Conservation (phyloP, 208 protist genomes). For the Naegleria lovaniensis region DNA sequence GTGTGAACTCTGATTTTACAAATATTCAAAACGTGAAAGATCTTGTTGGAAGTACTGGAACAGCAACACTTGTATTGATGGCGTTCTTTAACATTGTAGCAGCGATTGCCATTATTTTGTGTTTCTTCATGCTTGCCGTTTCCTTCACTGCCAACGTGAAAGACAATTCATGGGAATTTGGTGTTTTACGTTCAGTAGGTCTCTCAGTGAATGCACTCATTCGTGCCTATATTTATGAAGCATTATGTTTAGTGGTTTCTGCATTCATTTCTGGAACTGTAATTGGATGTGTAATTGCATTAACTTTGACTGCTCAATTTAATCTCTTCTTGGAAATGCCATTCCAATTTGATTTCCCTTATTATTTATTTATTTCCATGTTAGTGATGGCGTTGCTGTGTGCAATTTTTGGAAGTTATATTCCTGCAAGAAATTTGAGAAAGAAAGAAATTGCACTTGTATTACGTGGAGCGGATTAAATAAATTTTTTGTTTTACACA, state of each 20-base stretch:
- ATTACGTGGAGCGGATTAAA: conserved; percentile 53
- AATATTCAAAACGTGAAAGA: conserved; percentile 49
- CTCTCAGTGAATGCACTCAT: conserved; percentile 68
- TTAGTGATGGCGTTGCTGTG: conserved; percentile 63
- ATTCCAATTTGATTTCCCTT: conserved; percentile 76
- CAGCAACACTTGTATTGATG: conserved; percentile 63
- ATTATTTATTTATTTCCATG: conserved; percentile 63
- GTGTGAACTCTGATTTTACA: conserved; percentile 54
- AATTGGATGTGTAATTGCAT: conserved; percentile 63
- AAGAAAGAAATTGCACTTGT: conserved; percentile 66
- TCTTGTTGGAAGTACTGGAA: conserved; percentile 47
- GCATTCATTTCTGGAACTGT: conserved; percentile 68
- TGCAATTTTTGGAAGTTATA: conserved; percentile 69
- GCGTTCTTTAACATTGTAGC: conserved; percentile 87
- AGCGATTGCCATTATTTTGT: conserved; percentile 71
- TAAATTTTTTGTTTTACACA: too few species aligned
- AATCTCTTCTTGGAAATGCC: conserved; percentile 74
- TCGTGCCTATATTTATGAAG: conserved; percentile 84
- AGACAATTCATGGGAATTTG: conserved; percentile 85
- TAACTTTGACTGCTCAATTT: conserved; percentile 74
- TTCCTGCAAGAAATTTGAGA: conserved; percentile 61
- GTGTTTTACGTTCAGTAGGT: conserved; percentile 81
- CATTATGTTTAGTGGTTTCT: conserved; percentile 75
- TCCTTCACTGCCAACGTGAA: conserved; percentile 88
- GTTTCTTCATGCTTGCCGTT: conserved; percentile 88